Evolutionary conservation across 169 alveolate genomes (phyloP).

Genomic region (Cryptosporidium canis): DNA sequence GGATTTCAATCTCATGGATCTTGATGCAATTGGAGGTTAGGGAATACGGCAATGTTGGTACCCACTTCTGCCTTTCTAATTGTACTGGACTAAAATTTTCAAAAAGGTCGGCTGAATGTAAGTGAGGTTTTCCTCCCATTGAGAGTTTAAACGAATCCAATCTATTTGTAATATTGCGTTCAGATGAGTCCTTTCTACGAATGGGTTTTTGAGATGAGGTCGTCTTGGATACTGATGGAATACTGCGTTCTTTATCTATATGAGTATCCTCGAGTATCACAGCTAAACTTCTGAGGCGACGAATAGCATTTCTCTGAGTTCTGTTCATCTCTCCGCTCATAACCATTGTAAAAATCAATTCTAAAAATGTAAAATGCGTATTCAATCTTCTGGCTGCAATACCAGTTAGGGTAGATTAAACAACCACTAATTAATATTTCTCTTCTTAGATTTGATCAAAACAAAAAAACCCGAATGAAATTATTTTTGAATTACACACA

Average conservation of each 20-base stretch:
- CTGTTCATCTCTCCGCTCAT: constrained; percentile 43
- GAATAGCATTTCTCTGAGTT: constrained; percentile 40
- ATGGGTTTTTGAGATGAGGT: constrained; percentile 6
- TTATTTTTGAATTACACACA: constrained; percentile 2
- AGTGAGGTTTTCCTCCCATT: constrained; percentile 76
- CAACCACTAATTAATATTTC: neutral
- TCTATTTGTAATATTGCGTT: constrained; percentile 46
- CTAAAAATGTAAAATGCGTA: neutral
- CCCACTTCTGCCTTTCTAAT: constrained; percentile 76
- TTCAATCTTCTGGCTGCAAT: neutral
- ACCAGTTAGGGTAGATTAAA: neutral
- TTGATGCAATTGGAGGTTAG: constrained; percentile 73
- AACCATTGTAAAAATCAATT: neutral
- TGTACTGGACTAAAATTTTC: constrained; percentile 80
- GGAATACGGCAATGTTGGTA: constrained; percentile 77
- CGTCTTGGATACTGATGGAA: neutral
- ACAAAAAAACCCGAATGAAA: neutral
- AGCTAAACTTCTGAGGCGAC: constrained; percentile 70
- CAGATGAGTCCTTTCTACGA: constrained; percentile 30
- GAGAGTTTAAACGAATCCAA: constrained; percentile 54
- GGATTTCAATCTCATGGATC: constrained; percentile 75
- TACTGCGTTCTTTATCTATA: constrained; percentile 38
- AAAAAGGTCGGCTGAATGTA: constrained; percentile 78
- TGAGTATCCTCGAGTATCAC: constrained; percentile 71
- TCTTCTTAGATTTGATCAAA: neutral